Conservation (phyloP, 306 rosid genomes). For the Vicia sativa region DNA sequence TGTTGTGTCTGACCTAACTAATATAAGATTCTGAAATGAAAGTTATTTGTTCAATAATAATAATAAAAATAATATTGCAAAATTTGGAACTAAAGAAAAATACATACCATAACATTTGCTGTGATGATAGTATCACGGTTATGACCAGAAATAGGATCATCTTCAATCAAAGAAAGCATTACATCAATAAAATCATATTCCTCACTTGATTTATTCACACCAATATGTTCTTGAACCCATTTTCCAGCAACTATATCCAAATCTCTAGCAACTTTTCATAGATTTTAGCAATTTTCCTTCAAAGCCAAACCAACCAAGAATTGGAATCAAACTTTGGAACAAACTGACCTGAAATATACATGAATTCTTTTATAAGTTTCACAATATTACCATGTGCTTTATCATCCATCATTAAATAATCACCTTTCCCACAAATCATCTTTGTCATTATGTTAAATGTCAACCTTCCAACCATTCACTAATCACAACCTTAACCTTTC, state of each 20-base stretch:
- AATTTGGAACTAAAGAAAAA: not conserved
- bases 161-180: conserved; percentile 51
- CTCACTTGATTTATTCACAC: conserved; percentile 23
- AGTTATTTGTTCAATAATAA: not conserved
- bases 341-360: conserved; percentile 48
- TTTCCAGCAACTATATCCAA: conserved; percentile 46
- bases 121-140: conserved; percentile 54
- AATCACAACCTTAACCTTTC: conserved; percentile 40
- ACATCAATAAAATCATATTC: conserved; percentile 61
- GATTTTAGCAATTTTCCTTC: conserved; percentile 42
- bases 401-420: conserved; percentile 42
- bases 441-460: conserved; percentile 47
- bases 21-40: conserved; percentile 47
- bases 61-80: not conserved
- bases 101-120: conserved; percentile 43
- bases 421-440: conserved; percentile 56
- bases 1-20: conserved; percentile 61
- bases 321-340: conserved; percentile 47
- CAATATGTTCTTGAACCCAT: conserved; percentile 57
- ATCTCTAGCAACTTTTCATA: conserved; percentile 57
- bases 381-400: conserved; percentile 46
- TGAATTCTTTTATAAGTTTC: conserved; percentile 51
- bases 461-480: conserved; percentile 52
- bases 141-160: conserved; percentile 41
- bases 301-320: conserved; percentile 50